Evolutionary conservation across 768 basidiomycete genomes (phyloP), one percentile per base, ranked within the genome.

Genomic region (Panus rudis): DNA sequence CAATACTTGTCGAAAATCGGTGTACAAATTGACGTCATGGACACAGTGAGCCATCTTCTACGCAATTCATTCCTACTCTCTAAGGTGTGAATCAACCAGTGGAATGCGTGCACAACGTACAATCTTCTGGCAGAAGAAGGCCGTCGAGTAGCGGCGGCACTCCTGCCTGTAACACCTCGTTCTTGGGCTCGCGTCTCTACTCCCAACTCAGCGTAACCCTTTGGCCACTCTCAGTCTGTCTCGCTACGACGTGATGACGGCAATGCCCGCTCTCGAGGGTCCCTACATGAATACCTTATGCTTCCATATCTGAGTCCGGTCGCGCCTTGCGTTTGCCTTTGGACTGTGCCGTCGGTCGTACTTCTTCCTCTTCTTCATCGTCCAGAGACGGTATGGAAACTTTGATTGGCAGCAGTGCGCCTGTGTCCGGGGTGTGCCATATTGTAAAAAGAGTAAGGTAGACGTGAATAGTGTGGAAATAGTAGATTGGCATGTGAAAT

Each of bases 61-160:
- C 28, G 16, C 10, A 10, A 16, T 10, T 10, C 28, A 3, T 21
- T 20, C 30, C 30, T 11, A 7, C 25, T 39, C 23, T 24, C 20
- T 2, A 20, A 24, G 20, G 34, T 14, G 8, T 25, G 20, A 39
- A 24, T 21, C 17, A 35, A 14, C 21, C 43, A 87, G 92, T 70
- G 89, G 55, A 96, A 93, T 58, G 94, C 93, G 14, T 92, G 90
- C 54, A 84, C 93, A 21, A 97, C 94, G 0, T 99, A 92, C 63
- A 97, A 99, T 61, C 61, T 99, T 19, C 72, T 99, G 35, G 65
- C 84, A 0, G 94, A 99, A 61, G 94, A 99, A 64, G 94, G 94
- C 6, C 72, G 94, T 41, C 81, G 85, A 20, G 90, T 97, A 11
- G 89, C 92, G 30, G 92, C 89, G 12, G 93, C 92, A 2, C 63